Base-by-base conservation (phyloP, 2,329 filamentous ascomycete species). In the Alternaria atra region DNA sequence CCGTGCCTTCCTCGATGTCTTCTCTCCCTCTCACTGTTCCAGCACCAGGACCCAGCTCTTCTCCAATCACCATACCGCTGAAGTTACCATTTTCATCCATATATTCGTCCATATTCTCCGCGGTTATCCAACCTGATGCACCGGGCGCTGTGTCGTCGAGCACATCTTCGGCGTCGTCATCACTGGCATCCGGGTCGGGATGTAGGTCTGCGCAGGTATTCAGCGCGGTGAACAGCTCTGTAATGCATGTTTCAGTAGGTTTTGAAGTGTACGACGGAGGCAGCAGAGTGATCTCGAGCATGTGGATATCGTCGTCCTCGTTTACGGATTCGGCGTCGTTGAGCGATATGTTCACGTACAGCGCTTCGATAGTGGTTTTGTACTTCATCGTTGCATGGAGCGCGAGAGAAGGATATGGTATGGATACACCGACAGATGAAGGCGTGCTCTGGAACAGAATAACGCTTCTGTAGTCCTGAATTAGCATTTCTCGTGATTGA, bases 31-130 rank as follows among this genome's bases (percentile, higher is more conserved):
- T 69, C 25, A 80, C 76, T 1, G 73, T 78, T 2, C 79, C 79
- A 3, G 79, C 79, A 20, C 77, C 78, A 32, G 75, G 75, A 20
- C 77, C 78, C 34, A 80, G 52, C 37, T 70, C 69, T 32, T 65
- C 68, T 1, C 72, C 72, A 52, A 72, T 58, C 3, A 75, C 67
- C 51, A 64, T 67, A 2, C 75, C 77, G 34, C 66, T 70, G 27
- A 80, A 80, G 46, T 80, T 79, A 1, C 78, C 79, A 32, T 79
- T 68, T 47, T 76, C 78, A 58, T 80, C 77, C 46, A 77, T 51
- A 73, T 89, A 97, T 68, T 97, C 87, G 65, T 90, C 84, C 76
- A 97, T 89, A 71, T 97, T 98, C 58, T 97, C 94, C 8, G 92
- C 91, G 15, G 94, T 98, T 73, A 98, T 93, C 91, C 91, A 94